Conservation (phyloP, 2,329 filamentous ascomycete genomes). For the Talaromyces sp. region DNA sequence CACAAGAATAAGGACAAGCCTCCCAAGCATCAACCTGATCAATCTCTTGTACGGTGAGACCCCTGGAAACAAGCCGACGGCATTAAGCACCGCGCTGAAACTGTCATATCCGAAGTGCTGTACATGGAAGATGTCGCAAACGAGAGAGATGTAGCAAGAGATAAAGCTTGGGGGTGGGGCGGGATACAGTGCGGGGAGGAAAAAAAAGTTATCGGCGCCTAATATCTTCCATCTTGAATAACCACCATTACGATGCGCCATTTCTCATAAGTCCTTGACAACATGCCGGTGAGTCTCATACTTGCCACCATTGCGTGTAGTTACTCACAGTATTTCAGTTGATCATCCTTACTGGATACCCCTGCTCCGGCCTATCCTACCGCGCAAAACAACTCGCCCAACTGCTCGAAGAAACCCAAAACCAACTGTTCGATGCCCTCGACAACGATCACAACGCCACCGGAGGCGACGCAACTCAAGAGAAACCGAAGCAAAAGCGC, state of each 20-base stretch:
- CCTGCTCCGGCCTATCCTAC: constrained; percentile 60
- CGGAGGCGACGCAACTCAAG: constrained; percentile 17
- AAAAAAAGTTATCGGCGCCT: constrained; percentile 1
- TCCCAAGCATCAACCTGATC: neutral
- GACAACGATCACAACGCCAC: constrained; percentile 14
- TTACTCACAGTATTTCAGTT: constrained; percentile 45
- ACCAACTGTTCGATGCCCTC: constrained; percentile 40
- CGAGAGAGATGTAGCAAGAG: neutral
- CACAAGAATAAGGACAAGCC: neutral
- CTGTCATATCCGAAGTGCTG: neutral
- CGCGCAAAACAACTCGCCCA: constrained; percentile 56
- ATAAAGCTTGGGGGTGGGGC: constrained; percentile 8
- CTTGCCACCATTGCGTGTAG: neutral
- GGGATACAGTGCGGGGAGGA: constrained; percentile 6
- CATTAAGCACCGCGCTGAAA: neutral
- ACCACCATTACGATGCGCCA: neutral
- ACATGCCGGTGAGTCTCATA: constrained; percentile 14
- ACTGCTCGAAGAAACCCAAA: constrained; percentile 47
- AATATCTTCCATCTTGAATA: neutral
- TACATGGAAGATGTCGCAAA: neutral
- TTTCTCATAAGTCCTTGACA: neutral
- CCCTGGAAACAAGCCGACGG: neutral
- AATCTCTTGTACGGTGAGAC: neutral
- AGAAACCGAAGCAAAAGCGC: constrained; percentile 36
- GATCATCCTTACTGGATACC: constrained; percentile 60